These are phyloP conservation scores for Crithidia brevicula DNA, from an alignment of 208 protist species.

Conservation along the genomic window DNA sequence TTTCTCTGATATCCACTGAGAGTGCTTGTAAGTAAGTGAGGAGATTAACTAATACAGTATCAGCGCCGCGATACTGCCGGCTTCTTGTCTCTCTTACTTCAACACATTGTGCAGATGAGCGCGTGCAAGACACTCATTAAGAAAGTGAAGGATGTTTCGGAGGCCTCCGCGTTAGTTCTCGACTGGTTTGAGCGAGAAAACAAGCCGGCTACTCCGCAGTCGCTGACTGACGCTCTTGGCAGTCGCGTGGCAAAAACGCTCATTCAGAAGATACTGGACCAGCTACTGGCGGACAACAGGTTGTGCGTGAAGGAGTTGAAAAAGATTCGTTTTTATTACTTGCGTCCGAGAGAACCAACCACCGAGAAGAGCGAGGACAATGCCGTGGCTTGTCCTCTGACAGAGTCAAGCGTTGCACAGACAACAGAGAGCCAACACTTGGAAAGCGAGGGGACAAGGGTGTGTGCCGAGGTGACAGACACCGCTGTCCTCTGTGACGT, in stretches of 20 bases:
- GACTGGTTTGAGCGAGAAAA: conserved; percentile 89
- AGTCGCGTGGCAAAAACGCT: conserved; percentile 80
- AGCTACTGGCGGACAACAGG: conserved; percentile 45
- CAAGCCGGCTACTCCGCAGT: conserved; percentile 81
- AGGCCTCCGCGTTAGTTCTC: conserved; percentile 46
- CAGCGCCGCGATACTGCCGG: too few relatives aligned
- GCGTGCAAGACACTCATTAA: conserved; percentile 42
- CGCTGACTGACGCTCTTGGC: conserved; percentile 83
- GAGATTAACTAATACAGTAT: too few relatives aligned
- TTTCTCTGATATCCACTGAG: too few relatives aligned
- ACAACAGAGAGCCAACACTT: too few relatives aligned
- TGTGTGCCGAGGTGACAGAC: not conserved
- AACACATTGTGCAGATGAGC: conserved; percentile 17
- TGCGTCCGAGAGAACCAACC: not conserved
- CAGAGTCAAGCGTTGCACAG: not conserved
- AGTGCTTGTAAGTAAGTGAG: too few relatives aligned
- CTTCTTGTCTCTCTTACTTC: too few relatives aligned
- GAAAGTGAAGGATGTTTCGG: conserved; percentile 57
- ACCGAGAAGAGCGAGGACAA: not conserved
- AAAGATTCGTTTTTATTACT: conserved; percentile 79
- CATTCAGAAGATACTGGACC: conserved; percentile 74
- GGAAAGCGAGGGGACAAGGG: not conserved
- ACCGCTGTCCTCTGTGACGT: conserved; percentile 4
- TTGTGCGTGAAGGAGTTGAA: conserved; percentile 84
- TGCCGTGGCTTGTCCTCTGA: not conserved